These are phyloP conservation scores for Xylariales sp. DNA, from an alignment of 2,329 filamentous ascomycete species.

Conservation along the genomic window DNA sequence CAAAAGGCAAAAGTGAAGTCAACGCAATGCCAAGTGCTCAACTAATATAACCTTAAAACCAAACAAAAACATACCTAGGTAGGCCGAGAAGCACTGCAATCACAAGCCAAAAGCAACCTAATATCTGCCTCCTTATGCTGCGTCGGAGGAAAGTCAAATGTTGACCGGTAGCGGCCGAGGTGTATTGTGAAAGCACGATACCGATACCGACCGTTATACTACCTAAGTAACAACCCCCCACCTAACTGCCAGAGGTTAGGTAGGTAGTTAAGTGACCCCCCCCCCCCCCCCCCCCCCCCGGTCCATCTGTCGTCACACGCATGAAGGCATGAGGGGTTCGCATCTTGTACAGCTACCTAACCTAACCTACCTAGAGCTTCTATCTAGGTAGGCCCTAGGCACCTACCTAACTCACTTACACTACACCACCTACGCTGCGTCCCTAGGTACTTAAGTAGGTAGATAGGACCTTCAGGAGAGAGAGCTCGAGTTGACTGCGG, in stretches of 20 bases:
- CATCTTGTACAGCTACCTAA: no score
- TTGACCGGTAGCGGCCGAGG: conserved; percentile 23
- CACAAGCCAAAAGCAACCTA: conserved; percentile 16
- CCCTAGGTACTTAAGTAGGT: not conserved
- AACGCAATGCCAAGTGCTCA: no score
- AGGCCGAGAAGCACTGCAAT: conserved; percentile 3
- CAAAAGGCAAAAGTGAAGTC: no score
- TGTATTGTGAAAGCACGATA: conserved; percentile 2
- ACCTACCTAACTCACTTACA: no score
- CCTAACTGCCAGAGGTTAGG: no score
- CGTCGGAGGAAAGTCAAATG: not conserved
- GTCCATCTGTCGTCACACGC: conserved; percentile 19
- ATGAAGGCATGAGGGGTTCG: conserved; percentile 11
- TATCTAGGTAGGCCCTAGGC: no score
- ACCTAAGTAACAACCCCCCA: no score
- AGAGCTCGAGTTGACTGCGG: conserved; percentile 4
- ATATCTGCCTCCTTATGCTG: no score
- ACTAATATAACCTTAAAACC: no score
- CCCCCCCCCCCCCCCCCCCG: not conserved
- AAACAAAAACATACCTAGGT: no score
- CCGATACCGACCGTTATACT: no score
- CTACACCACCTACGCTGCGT: not conserved
- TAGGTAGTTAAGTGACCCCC: not conserved
- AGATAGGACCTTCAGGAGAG: not conserved
- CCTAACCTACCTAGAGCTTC: no score